These are phyloP conservation scores for Leccinum uliginosum DNA, from an alignment of 768 basidiomycete species.

Conservation along the genomic window DNA sequence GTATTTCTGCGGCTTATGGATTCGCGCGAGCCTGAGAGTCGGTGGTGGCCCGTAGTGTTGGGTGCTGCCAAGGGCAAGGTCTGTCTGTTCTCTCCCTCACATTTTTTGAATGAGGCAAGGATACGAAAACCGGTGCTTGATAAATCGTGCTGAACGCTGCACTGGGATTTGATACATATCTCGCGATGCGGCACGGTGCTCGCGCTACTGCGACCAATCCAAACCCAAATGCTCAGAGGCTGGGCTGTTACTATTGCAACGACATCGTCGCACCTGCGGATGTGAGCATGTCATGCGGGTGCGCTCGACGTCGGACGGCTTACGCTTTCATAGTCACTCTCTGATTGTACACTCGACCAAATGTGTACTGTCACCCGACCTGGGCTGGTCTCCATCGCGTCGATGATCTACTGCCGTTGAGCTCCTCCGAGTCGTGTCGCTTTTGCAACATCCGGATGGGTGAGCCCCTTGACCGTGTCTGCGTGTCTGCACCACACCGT, in stretches of 20 bases:
- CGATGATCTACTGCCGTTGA: conserved; percentile 92
- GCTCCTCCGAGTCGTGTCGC: conserved; percentile 77
- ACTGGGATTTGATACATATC: conserved; percentile 90
- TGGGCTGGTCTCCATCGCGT: conserved; percentile 88
- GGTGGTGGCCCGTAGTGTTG: conserved; percentile 93
- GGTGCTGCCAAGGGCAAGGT: conserved; percentile 85
- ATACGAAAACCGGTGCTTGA: neutral
- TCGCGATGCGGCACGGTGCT: conserved; percentile 95
- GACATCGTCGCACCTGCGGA: conserved; percentile 96
- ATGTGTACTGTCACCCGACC: conserved; percentile 99
- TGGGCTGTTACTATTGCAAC: conserved; percentile 98
- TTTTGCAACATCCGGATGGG: conserved; percentile 89
- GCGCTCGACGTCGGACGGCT: neutral
- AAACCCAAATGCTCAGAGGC: conserved; percentile 29
- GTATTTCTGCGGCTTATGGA: conserved; percentile 97
- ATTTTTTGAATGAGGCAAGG: neutral
- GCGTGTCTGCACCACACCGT: too few species aligned
- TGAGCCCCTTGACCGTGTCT: conserved; percentile 31
- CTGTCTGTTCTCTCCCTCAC: conserved; percentile 2
- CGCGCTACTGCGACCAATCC: conserved; percentile 33
- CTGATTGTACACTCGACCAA: conserved; percentile 93
- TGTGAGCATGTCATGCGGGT: conserved; percentile 40
- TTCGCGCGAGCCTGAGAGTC: conserved; percentile 92
- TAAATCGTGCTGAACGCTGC: conserved; percentile 94
- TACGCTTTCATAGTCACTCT: conserved; percentile 44